These are phyloP conservation scores for Diaporthe eres DNA, from an alignment of 2,329 filamentous ascomycete species.

Conservation along the genomic window DNA sequence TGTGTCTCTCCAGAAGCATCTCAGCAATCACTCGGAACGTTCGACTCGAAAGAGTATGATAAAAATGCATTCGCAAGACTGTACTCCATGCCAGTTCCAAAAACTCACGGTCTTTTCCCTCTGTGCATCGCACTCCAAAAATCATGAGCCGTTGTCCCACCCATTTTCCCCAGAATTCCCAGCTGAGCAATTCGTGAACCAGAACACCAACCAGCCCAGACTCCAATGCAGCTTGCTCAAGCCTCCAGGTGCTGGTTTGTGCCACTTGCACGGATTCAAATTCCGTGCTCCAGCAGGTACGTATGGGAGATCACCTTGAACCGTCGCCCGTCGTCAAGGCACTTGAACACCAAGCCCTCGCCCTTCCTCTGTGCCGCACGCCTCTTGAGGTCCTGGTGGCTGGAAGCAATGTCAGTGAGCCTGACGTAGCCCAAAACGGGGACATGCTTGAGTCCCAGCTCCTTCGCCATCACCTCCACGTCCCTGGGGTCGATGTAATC, in stretches of 20 bases:
- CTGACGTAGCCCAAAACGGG: constrained; percentile 47
- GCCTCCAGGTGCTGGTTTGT: too few relatives aligned
- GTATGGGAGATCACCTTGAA: constrained; percentile 48
- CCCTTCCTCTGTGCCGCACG: constrained; percentile 44
- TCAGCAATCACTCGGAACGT: background rate
- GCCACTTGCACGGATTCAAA: background rate
- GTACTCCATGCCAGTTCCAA: background rate
- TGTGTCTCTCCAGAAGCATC: background rate
- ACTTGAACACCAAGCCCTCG: constrained; percentile 50
- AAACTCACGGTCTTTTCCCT: background rate
- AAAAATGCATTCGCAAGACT: background rate
- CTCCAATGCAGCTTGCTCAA: background rate
- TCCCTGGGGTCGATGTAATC: constrained; percentile 47
- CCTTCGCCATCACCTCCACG: constrained; percentile 47
- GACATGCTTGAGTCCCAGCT: constrained; percentile 52
- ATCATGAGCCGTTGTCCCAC: background rate
- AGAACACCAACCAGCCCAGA: background rate
- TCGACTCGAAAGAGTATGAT: background rate
- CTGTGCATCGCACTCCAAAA: background rate
- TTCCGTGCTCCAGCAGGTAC: constrained; percentile 43
- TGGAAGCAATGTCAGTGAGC: constrained; percentile 43
- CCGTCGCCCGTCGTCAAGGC: constrained; percentile 43
- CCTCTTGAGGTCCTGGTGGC: constrained; percentile 43
- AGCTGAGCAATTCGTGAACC: background rate
- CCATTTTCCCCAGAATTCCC: background rate